Conservation (phyloP, 202 grass and related monocot genomes). For the Elaeis oleifera region DNA sequence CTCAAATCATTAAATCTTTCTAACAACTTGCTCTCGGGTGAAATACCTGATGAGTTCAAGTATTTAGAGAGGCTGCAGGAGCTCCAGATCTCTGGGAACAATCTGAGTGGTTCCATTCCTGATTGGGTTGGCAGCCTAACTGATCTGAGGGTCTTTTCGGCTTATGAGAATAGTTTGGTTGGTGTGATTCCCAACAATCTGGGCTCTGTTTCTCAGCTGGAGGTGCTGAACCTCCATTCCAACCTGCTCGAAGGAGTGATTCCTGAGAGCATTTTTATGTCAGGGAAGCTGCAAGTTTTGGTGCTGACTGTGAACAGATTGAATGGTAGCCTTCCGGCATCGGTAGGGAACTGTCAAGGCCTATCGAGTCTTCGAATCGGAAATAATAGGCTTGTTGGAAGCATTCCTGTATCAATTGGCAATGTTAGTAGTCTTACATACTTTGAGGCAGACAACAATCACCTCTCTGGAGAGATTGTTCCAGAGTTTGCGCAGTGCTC, state of each 20-base stretch:
- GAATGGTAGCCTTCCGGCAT: conserved; percentile 60
- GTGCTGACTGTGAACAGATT: conserved; percentile 72
- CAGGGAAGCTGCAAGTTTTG: conserved; percentile 50
- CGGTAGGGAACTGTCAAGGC: conserved; percentile 43
- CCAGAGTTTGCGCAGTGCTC: conserved; percentile 54
- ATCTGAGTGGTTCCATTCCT: conserved; percentile 53
- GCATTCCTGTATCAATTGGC: conserved; percentile 57
- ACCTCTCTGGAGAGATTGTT: conserved; percentile 55
- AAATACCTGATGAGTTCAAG: conserved; percentile 41
- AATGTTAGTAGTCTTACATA: conserved; percentile 68
- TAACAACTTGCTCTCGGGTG: conserved; percentile 50
- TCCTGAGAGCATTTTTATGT: conserved; percentile 58
- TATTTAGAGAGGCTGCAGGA: conserved; percentile 39
- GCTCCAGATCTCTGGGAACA: conserved; percentile 72
- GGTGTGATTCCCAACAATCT: conserved; percentile 55
- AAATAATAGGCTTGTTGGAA: conserved; percentile 60
- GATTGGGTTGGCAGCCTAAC: conserved; percentile 48
- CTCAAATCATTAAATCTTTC: conserved; percentile 76
- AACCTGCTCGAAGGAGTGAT: conserved; percentile 68
- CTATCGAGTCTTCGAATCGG: conserved; percentile 81
- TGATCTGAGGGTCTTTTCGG: conserved; percentile 55
- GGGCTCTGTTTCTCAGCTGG: conserved; percentile 42
- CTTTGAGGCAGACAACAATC: conserved; percentile 81
- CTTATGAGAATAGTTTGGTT: conserved; percentile 71
- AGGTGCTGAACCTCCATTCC: conserved; percentile 83